Evolutionary conservation across 1,284 basidiomycete species (phyloP).

Genomic region (Microbotryum scabiosae): DNA sequence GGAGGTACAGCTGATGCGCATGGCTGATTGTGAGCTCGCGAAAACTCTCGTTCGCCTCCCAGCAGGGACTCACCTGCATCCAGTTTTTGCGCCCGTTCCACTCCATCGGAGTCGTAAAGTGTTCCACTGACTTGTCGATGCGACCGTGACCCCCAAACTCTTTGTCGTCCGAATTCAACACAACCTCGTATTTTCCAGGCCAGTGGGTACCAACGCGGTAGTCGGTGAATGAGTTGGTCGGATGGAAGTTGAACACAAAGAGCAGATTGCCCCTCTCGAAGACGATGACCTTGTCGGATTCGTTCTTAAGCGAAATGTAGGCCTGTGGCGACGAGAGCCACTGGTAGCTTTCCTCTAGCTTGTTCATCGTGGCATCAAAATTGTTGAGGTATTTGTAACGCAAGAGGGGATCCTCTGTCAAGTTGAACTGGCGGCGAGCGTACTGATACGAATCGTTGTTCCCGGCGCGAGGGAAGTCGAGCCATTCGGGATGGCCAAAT

Average conservation of each 20-base stretch:
- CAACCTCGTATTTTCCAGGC: slow-evolving; percentile 74
- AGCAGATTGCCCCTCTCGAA: slow-evolving; percentile 86
- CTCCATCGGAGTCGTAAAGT: slow-evolving; percentile 72
- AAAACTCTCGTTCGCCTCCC: not conserved
- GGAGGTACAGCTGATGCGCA: slow-evolving; percentile 21
- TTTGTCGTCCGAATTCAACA: slow-evolving; percentile 77
- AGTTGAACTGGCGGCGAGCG: slow-evolving; percentile 78
- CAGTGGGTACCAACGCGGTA: slow-evolving; percentile 85
- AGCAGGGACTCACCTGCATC: slow-evolving; percentile 53
- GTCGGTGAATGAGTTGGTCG: slow-evolving; percentile 76
- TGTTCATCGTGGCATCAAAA: slow-evolving; percentile 92
- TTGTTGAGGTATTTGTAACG: slow-evolving; percentile 89
- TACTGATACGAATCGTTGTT: slow-evolving; percentile 94
- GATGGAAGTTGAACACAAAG: slow-evolving; percentile 96
- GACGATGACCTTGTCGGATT: slow-evolving; percentile 81
- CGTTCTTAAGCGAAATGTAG: slow-evolving; percentile 86
- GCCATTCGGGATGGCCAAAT: slow-evolving; percentile 98
- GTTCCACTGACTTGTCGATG: slow-evolving; percentile 56
- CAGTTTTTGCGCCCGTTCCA: slow-evolving; percentile 91
- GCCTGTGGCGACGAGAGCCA: slow-evolving; percentile 84
- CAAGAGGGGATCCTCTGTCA: slow-evolving; percentile 74
- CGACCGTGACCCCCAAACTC: slow-evolving; percentile 83
- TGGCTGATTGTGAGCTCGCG: no score
- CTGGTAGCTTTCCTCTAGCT: slow-evolving; percentile 62
- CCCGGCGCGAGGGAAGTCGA: slow-evolving; percentile 93